A percentile compares a stretch with the other conserved stretches of the same genome.
Evolutionary conservation across 2,329 filamentous ascomycete species (phyloP).

Genomic region (Pezicula carpinea): DNA sequence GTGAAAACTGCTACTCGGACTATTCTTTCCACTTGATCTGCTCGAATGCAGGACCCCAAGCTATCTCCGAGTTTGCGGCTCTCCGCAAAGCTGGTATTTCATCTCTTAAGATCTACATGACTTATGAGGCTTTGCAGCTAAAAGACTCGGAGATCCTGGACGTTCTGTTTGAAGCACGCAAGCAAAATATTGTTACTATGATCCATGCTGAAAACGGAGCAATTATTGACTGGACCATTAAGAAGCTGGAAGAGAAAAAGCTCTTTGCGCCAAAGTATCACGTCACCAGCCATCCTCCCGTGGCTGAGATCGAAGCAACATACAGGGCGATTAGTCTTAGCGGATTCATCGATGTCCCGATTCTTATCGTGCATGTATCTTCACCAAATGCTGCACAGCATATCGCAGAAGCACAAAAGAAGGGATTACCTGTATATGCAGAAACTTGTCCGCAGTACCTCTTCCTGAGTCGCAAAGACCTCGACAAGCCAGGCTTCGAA

Average conservation of each 20-base stretch:
- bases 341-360: constrained; percentile 46
- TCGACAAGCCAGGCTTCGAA: constrained; percentile 46
- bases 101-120: constrained; percentile 40
- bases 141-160: constrained; percentile 36
- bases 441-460: constrained; percentile 55
- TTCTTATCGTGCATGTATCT: constrained; percentile 49
- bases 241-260: constrained; percentile 43
- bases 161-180: constrained; percentile 36
- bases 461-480: constrained; percentile 45
- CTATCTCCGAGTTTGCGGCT: constrained; percentile 28
- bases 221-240: constrained; percentile 49
- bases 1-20: constrained; percentile 41
- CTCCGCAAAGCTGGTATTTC: constrained; percentile 34
- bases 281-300: constrained; percentile 41
- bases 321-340: constrained; percentile 46
- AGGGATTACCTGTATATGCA: constrained; percentile 44
- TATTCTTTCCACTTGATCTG: constrained; percentile 44
- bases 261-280: constrained; percentile 48
- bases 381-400: constrained; percentile 40
- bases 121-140: constrained; percentile 36
- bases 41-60: constrained; percentile 32
- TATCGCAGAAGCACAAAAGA: constrained; percentile 43
- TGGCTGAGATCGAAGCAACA: constrained; percentile 48
- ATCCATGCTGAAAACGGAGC: constrained; percentile 51
- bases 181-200: constrained; percentile 47